These are phyloP conservation scores for Fusarium coicis DNA, from an alignment of 2,329 filamentous ascomycete species.

Conservation along the genomic window DNA sequence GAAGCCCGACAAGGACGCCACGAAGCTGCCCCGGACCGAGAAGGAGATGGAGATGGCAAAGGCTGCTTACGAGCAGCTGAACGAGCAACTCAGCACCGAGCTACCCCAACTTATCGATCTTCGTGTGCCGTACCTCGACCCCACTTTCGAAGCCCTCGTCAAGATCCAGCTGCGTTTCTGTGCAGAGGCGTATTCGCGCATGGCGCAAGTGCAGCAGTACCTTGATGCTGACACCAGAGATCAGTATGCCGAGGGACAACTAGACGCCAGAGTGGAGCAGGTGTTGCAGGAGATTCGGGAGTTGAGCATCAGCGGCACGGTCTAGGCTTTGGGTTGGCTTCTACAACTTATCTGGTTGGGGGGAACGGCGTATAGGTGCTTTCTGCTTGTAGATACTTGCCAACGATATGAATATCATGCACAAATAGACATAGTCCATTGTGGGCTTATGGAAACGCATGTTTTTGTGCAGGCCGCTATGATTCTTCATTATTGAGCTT, in stretches of 20 bases:
- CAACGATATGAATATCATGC: conserved; percentile 34
- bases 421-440: conserved; percentile 40
- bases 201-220: conserved; percentile 99
- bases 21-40: conserved; percentile 93
- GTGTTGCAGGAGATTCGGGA: conserved; percentile 97
- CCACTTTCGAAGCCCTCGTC: conserved; percentile 95
- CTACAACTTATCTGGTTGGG: conserved; percentile 21
- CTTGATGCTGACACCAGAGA: conserved; percentile 95
- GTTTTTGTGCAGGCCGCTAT: not conserved
- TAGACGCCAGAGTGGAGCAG: conserved; percentile 93
- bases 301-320: conserved; percentile 85
- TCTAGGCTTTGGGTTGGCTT: conserved; percentile 52
- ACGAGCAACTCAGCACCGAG: conserved; percentile 94
- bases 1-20: conserved; percentile 98
- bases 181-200: conserved; percentile 94
- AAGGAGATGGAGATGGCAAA: conserved; percentile 97
- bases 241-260: conserved; percentile 91
- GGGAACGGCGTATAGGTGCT: conserved; percentile 44
- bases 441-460: not conserved
- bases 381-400: conserved; percentile 44
- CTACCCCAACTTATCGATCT: conserved; percentile 96
- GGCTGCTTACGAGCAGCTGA: conserved; percentile 93
- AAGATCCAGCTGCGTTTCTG: conserved; percentile 99
- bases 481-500: conserved; percentile 2
- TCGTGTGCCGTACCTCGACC: conserved; percentile 95